Base-by-base conservation (phyloP, 495 filamentous ascomycete species). In the Neurospora discreta region DNA sequence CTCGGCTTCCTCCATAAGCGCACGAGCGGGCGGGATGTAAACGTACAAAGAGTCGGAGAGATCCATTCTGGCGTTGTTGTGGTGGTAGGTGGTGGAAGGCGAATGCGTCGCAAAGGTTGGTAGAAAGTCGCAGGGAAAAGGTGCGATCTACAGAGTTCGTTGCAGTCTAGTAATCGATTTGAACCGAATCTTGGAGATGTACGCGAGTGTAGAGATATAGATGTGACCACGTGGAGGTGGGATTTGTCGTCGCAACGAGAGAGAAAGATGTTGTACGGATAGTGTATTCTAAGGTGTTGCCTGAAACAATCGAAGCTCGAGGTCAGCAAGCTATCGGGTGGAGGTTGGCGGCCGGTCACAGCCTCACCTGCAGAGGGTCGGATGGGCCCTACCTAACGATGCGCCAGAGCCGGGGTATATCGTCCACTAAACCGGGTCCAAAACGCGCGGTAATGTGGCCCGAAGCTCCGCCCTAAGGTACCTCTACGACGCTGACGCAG, bases 1-100 rank as follows among this genome's bases (percentile, higher is more conserved):
- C 52, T 30, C 5, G 2, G 13, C 11, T 26, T 33, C 23, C 6
- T 65, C 52, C 15, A 36, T 1, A 18, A 1, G 9, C 52, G 15
- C 30, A 65, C 38, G 26, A 30, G 65, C 7, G 38, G 69, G 16
- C 30, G 52, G 73, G 38, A 8, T 2, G n/a, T 40, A 42, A 46
- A 82, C 82, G 72, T 77, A 84, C 82, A 84, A 84, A 68, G 79
- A 80, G 77, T 84, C 81, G 46, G 82, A 84, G 74, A 82, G 81
- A 69, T 84, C 82, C 82, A 84, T 84, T 6, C 72, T 77, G 76
- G 68, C 16, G 43, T 36, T 68, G 69, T 67, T 26, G 13, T 33
- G 5, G 38, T 38, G 36, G 36, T 38, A 8, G 38, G 38, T 38
- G 8, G 38, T 38, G 38, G 38, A 9, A 7, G 38, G 38, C 52